Conservation (phyloP, 2,329 filamentous ascomycete species). For the Sporothrix euskadiensis region DNA sequence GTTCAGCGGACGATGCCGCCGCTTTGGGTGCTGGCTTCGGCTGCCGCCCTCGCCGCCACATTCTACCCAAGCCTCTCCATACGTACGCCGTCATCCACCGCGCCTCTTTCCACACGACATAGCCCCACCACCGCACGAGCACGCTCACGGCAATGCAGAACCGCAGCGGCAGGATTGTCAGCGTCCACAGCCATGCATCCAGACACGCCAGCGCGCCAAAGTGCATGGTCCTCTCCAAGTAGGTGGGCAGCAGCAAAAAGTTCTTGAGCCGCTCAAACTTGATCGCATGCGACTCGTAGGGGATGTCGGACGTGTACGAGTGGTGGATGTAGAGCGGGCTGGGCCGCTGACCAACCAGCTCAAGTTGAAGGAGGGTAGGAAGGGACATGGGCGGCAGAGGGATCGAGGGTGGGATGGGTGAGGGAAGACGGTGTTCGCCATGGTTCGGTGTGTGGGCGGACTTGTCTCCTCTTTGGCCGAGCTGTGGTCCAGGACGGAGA, state of each 20-base stretch:
- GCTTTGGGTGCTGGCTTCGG: constrained; percentile 39
- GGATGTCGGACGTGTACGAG: constrained; percentile 57
- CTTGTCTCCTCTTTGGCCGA: background rate
- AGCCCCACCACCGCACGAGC: constrained; percentile 74
- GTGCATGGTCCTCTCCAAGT: constrained; percentile 78
- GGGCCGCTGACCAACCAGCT: constrained; percentile 61
- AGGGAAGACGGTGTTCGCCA: constrained; percentile 40
- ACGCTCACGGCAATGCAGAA: constrained; percentile 80
- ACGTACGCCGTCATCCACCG: constrained; percentile 74
- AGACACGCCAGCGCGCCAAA: constrained; percentile 91
- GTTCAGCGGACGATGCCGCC: background rate
- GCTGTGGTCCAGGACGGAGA: background rate
- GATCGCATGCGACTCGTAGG: constrained; percentile 88
- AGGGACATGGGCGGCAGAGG: constrained; percentile 67
- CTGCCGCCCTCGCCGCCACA: constrained; percentile 67
- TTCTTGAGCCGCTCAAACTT: constrained; percentile 92
- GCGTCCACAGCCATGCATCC: constrained; percentile 94
- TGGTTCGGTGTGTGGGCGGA: background rate
- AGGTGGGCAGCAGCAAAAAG: constrained; percentile 77
- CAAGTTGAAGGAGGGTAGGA: constrained; percentile 64
- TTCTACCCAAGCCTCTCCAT: constrained; percentile 73
- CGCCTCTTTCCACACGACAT: constrained; percentile 69
- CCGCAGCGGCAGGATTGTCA: constrained; percentile 88
- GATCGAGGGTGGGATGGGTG: constrained; percentile 56
- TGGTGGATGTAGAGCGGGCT: constrained; percentile 67